A percentile compares a stretch with the other conserved stretches of the same genome.
Conservation (phyloP, 768 basidiomycete species). For the Rhodotorula diobovata region DNA sequence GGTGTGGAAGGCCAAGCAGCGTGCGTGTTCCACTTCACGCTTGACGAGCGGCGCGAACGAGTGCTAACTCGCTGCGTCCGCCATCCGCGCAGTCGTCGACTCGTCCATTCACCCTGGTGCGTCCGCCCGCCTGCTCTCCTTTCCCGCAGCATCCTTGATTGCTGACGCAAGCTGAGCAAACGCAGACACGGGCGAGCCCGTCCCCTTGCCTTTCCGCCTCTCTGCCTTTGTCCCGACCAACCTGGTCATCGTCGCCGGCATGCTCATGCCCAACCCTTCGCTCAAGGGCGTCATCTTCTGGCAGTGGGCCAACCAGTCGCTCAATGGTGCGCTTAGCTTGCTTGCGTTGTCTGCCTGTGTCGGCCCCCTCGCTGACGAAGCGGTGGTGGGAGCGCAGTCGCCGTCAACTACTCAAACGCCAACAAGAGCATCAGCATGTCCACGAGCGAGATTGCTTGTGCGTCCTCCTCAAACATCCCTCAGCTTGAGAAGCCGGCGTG, state of each 20-base stretch:
- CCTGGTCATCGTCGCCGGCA: slow-evolving; percentile 48
- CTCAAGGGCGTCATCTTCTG: slow-evolving; percentile 42
- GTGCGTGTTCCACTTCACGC: slow-evolving; percentile 8
- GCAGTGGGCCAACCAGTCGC: slow-evolving; percentile 49
- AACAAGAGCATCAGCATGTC: slow-evolving; percentile 50
- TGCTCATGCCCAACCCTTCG: slow-evolving; percentile 51
- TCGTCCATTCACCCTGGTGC: slow-evolving; percentile 41
- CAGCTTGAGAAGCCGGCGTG: background rate
- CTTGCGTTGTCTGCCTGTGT: background rate
- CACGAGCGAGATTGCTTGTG: slow-evolving; percentile 47
- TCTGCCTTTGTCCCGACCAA: slow-evolving; percentile 52
- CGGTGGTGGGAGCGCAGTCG: slow-evolving; percentile 5
- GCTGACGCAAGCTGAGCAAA: no score
- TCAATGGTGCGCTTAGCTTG: slow-evolving; percentile 46
- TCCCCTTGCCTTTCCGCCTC: slow-evolving; percentile 50
- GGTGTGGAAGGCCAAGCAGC: slow-evolving; percentile 41
- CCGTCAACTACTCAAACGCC: slow-evolving; percentile 50
- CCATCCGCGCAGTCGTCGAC: slow-evolving; percentile 32
- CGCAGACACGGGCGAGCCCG: slow-evolving; percentile 49
- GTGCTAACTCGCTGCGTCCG: no score
- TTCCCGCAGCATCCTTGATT: background rate
- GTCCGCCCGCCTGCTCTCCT: background rate
- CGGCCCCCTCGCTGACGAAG: no score
- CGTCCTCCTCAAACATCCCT: background rate
- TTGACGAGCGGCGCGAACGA: no score